Base-by-base conservation (phyloP, 2,329 filamentous ascomycete species). In the Monosporascus sp. region DNA sequence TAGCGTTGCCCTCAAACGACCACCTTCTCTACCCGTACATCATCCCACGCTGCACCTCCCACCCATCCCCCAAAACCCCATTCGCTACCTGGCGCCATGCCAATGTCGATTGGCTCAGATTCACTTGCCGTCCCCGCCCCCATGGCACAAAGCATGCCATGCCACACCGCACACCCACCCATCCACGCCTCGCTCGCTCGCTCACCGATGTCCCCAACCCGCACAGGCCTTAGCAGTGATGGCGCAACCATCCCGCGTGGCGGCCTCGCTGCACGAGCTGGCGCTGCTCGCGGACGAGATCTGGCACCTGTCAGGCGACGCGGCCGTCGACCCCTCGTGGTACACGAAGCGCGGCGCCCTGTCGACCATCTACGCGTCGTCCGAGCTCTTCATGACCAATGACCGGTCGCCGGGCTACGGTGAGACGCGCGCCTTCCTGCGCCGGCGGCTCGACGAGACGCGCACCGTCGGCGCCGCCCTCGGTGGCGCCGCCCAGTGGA, bases 341-440 rank as follows among this genome's bases (percentile, higher is more conserved):
- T 99, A 99, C 65, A 76, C 79, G 53, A 84, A 84, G 66, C 79
- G 81, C 48, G 80, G 75, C 3, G 77, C 76, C 20, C 70, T 84
- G 9, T 80, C 80, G 37, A 72, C 78, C 60, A 75, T 81, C 43
- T 85, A 84, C 62, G 90, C 90, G 50, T 84, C 86, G 37, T 81
- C 87, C 52, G 94, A 99, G 72, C 76, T 97, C 5, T 96, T 92
- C 73, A 97, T 97, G 91, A 97, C 91, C 22, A 91, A 88, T 55
- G 94, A 97, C 71, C 78, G 76, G 55, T 91, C 87, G 4, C 74
- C 79, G 0, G 83, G 82, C n/a, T 94, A 89, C 63, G 69, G 66
- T 9, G 89, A 92, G 58, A 97, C 94, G 3, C 85, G 86, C 59
- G 78, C 82, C 9, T 99, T 97, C 68, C 74, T 97, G 51, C 81